Percentiles rank a stretch among this genome's conserved stretches.
These are phyloP conservation scores for Vachellia pachyceras DNA, from an alignment of 306 rosid species.

Conservation along the genomic window DNA sequence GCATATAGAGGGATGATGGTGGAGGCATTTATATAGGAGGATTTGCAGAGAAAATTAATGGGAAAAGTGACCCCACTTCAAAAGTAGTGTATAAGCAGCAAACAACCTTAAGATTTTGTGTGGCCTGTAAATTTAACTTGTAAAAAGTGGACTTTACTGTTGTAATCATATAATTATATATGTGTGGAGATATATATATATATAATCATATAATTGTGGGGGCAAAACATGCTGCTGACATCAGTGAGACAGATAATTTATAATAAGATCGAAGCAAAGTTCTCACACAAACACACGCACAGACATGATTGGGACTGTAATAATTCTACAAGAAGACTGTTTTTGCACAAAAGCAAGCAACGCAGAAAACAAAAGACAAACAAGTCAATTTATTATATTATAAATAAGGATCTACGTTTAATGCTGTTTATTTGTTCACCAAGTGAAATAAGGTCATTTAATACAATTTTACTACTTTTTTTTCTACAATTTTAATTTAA, in stretches of 20 bases:
- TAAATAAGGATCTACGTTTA: constrained; percentile 35
- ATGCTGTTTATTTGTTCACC: not conserved
- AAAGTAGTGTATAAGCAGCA: not conserved
- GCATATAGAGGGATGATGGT: not conserved
- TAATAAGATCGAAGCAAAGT: not conserved
- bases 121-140: too few species aligned
- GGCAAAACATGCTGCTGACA: constrained; percentile 64
- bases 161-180: too few species aligned
- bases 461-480: too few species aligned
- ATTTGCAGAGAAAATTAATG: not conserved
- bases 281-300: not conserved
- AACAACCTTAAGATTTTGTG: constrained; percentile 21
- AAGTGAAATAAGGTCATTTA: too few species aligned
- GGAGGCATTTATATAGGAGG: constrained; percentile 62
- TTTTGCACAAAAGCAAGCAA: constrained; percentile 48
- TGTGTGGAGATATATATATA: constrained; percentile 52
- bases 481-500: too few species aligned
- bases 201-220: constrained; percentile 52
- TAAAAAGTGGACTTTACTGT: too few species aligned
- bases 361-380: not conserved
- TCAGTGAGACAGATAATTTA: constrained; percentile 26
- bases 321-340: constrained; percentile 54
- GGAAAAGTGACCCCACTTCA: constrained; percentile 46
- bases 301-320: constrained; percentile 59
- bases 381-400: constrained; percentile 53